Evolutionary conservation across 345 rosid species (phyloP).

Genomic region (Hibiscus mutabilis): DNA sequence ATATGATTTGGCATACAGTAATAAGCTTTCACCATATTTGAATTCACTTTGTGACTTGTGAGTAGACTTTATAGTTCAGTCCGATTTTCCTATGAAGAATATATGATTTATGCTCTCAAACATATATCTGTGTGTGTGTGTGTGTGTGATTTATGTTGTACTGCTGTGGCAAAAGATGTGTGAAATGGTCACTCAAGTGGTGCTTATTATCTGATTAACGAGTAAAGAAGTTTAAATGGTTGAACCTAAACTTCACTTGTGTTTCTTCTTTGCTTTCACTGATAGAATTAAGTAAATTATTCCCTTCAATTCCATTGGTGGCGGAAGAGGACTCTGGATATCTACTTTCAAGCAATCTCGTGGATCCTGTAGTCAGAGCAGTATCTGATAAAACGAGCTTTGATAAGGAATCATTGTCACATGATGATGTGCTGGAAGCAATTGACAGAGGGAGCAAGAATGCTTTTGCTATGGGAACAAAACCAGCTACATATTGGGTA

Average conservation of each 20-base stretch:
- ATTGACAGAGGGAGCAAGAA: constrained; percentile 81
- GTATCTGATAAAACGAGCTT: constrained; percentile 38
- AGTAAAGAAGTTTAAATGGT: neutral
- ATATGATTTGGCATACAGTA: neutral
- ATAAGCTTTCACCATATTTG: neutral
- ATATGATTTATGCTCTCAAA: neutral
- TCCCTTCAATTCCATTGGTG: constrained; percentile 85
- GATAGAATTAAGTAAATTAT: constrained; percentile 60
- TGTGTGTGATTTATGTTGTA: neutral
- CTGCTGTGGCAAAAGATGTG: neutral
- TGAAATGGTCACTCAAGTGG: neutral
- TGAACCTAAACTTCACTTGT: neutral
- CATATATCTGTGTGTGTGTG: no score
- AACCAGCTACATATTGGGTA: constrained; percentile 77
- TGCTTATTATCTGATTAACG: neutral
- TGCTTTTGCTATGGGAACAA: constrained; percentile 42
- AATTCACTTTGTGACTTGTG: neutral
- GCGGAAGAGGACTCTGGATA: constrained; percentile 90
- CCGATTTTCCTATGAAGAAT: neutral
- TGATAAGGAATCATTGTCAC: constrained; percentile 36
- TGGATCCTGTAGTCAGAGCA: constrained; percentile 55
- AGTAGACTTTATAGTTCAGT: neutral
- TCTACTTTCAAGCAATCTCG: constrained; percentile 57
- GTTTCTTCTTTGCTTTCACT: constrained; percentile 13
- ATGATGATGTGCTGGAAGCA: constrained; percentile 60